Base-by-base conservation (phyloP, 2,329 filamentous ascomycete species). In the Sarocladiaceae sp. region DNA sequence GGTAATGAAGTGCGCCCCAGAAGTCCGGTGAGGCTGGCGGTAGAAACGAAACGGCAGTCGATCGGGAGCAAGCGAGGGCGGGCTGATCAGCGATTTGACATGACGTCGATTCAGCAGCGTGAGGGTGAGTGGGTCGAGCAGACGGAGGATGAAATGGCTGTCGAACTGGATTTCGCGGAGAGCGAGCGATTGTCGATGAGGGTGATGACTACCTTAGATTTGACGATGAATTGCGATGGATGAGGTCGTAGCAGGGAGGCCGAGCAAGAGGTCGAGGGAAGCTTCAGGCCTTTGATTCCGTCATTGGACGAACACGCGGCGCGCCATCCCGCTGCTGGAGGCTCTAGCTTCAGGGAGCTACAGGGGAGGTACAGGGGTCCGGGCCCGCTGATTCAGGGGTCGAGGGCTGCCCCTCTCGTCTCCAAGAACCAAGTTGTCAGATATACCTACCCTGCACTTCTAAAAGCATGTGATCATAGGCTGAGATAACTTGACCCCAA, bases 11-110 rank as follows among this genome's bases (percentile, higher is more conserved):
- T 19, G 18, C 24, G 23, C 37, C 20, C 37, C n/a, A 19, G 33
- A 15, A 19, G n/a, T n/a, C n/a, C n/a, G n/a, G n/a, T n/a, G 45
- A 51, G 51, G 54, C 46, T 46, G 29, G n/a, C 6, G 15, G 10
- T 26, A 7, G 23, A 6, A 5, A 6, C 23, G 12, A n/a, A 27
- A 39, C 7, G 24, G 26, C 19, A 24, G 5, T 26, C n/a, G 37
- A 27, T 41, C 15, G 37, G 19, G 23, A 27, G 15, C 29, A 6
- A 24, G 23, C 6, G 21, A 18, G 12, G 37, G 10, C 16, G 26
- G 23, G 37, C 29, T 12, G 37, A 41, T 41, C 23, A 41, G 37
- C 37, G 21, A 29, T 41, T 41, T 4, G 37, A 41, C 37, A 41
- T 41, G 37, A 41, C 37, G 23, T 41, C 37, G 37, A 27, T 27